Conservation (phyloP, 2,329 filamentous ascomycete genomes). For the Cladophialophora exuberans region DNA sequence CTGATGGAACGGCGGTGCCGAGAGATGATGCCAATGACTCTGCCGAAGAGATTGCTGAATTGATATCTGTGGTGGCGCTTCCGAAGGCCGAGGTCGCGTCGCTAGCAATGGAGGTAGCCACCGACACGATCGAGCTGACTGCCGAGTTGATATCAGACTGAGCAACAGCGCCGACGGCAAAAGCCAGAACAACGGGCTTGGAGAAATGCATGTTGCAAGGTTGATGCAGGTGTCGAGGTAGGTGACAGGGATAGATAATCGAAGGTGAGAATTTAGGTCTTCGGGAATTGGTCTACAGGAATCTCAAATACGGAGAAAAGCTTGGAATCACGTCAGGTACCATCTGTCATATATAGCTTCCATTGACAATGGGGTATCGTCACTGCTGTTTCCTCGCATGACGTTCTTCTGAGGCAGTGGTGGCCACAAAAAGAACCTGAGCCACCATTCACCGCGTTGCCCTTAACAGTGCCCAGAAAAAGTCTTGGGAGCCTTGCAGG, state of each 20-base stretch:
- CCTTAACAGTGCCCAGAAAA: too few relatives aligned
- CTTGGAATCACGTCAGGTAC: too few relatives aligned
- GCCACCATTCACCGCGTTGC: too few relatives aligned
- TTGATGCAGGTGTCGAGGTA: background rate
- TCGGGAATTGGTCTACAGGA: too few relatives aligned
- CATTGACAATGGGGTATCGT: too few relatives aligned
- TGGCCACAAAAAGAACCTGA: too few relatives aligned
- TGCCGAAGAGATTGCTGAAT: slow-evolving; percentile 9
- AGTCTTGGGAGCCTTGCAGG: too few relatives aligned
- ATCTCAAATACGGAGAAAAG: too few relatives aligned
- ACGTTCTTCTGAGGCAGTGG: too few relatives aligned
- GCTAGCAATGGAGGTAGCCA: slow-evolving; percentile 17
- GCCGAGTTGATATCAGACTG: slow-evolving; percentile 17
- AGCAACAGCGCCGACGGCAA: slow-evolving; percentile 20
- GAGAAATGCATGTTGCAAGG: slow-evolving; percentile 27
- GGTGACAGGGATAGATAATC: background rate
- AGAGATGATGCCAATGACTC: slow-evolving; percentile 23
- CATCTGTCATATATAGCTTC: too few relatives aligned
- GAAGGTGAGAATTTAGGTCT: too few relatives aligned
- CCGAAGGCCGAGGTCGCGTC: slow-evolving; percentile 14
- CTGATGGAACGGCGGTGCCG: slow-evolving; percentile 11
- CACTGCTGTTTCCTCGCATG: too few relatives aligned
- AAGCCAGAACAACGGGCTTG: slow-evolving; percentile 23
- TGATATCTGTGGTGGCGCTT: slow-evolving; percentile 9
- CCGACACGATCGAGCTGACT: slow-evolving; percentile 20